Conservation (phyloP, 345 rosid species). For the Syzygium jambos region DNA sequence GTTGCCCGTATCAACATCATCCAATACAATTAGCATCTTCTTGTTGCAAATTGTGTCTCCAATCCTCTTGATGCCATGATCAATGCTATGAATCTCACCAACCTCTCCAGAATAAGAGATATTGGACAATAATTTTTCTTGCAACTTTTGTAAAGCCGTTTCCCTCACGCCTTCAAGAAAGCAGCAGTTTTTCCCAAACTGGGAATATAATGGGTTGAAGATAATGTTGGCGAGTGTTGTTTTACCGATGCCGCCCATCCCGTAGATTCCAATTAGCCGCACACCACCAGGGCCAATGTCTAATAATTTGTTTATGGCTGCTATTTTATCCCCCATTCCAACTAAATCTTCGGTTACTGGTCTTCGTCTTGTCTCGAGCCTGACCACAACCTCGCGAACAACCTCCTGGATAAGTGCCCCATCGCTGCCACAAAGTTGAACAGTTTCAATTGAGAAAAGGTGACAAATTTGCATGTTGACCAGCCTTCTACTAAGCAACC, state of each 20-base stretch:
- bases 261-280: not conserved
- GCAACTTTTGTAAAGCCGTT: not conserved
- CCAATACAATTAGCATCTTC: not conserved
- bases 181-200: not conserved
- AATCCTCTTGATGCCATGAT: not conserved
- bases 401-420: accelerated
- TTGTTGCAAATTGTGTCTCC: not conserved
- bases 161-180: not conserved
- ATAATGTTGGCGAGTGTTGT: not conserved
- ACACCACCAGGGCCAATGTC: accelerated
- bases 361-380: accelerated
- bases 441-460: not conserved
- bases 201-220: not conserved
- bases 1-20: accelerated
- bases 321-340: not conserved
- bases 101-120: accelerated
- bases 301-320: not conserved
- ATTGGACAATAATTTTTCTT: not conserved
- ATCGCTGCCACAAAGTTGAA: not conserved
- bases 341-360: not conserved
- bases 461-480: not conserved
- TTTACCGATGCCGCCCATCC: not conserved
- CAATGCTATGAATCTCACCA: accelerated
- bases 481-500: too few relatives aligned
- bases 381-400: accelerated